A percentile compares a stretch with the other conserved stretches of the same genome.
Conservation (phyloP, 768 basidiomycete genomes). For the Mycena polygramma region DNA sequence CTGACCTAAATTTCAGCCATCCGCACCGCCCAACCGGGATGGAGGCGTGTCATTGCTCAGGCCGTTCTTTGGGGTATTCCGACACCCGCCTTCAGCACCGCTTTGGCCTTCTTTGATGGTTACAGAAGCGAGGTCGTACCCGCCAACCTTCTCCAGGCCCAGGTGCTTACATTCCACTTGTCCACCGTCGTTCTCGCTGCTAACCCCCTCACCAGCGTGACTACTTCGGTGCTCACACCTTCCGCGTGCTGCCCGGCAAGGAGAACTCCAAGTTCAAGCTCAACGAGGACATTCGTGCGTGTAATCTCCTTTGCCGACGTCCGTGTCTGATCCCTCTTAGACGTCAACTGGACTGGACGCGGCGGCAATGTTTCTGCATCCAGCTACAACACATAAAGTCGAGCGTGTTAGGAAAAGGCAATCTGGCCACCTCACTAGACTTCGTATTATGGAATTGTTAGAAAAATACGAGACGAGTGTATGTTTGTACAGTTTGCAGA, state of each 20-base stretch:
- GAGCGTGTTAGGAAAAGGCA: constrained; percentile 26
- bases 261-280: constrained; percentile 86
- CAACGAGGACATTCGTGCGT: constrained; percentile 91
- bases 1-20: constrained; percentile 65
- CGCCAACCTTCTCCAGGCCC: constrained; percentile 94
- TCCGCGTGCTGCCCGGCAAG: constrained; percentile 92
- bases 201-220: constrained; percentile 76
- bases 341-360: constrained; percentile 99
- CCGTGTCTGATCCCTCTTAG: constrained; percentile 52
- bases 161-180: constrained; percentile 59
- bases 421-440: constrained; percentile 24
- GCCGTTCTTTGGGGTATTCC: constrained; percentile 98
- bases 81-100: constrained; percentile 97
- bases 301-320: constrained; percentile 14
- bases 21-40: constrained; percentile 95
- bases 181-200: background rate
- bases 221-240: constrained; percentile 99
- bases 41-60: constrained; percentile 97
- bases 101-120: constrained; percentile 98
- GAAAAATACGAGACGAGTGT: constrained; percentile 32
- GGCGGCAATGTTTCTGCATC: constrained; percentile 95
- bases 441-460: constrained; percentile 30
- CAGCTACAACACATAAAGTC: constrained; percentile 73
- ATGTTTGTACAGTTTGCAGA: constrained; percentile 14
- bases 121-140: constrained; percentile 96